phyloP scores from a whole-genome alignment of 2,329 filamentous ascomycete genomes.

The Graphiopsis chlorocephala region DNA sequence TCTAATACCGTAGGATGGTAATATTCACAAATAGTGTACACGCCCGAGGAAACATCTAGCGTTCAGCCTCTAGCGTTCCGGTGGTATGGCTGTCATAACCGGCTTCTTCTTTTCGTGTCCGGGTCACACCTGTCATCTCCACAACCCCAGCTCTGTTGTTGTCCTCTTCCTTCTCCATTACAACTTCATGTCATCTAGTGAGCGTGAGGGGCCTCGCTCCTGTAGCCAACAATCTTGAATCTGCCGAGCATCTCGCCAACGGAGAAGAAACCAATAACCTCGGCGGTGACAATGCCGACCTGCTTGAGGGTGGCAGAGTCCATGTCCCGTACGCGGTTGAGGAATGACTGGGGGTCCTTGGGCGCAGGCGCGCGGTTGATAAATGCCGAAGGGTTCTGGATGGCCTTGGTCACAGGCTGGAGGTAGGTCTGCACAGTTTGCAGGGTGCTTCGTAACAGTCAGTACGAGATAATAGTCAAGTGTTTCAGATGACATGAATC shows the following conservation, averaged over 20 bases:
- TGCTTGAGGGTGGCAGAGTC: conserved; percentile 67
- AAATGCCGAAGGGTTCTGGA: conserved; percentile 66
- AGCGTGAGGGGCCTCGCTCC: conserved; percentile 29
- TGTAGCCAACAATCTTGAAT: conserved; percentile 92
- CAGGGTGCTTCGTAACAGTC: conserved; percentile 57
- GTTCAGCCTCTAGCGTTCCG: conserved; percentile 13
- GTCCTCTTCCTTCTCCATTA: not conserved
- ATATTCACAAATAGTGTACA: conserved; percentile 17
- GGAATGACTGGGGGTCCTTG: conserved; percentile 54
- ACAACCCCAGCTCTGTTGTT: not conserved
- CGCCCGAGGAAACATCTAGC: conserved; percentile 12
- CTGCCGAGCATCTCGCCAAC: conserved; percentile 95
- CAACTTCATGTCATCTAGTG: conserved; percentile 12
- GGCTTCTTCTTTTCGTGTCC: not conserved
- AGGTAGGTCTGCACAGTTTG: conserved; percentile 85
- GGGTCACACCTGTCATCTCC: not conserved
- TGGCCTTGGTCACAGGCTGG: conserved; percentile 67
- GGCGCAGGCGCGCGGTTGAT: conserved; percentile 48
- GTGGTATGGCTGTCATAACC: conserved; percentile 2
- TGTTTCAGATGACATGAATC: conserved; percentile 38
- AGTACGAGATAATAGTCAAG: conserved; percentile 9
- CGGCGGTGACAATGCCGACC: conserved; percentile 75
- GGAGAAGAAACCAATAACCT: conserved; percentile 95
- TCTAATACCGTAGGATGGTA: conserved; percentile 15
- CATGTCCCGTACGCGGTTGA: conserved; percentile 65